Conservation (phyloP, 192 early-diverging fungal genomes). For the Phycomyces nitens region DNA sequence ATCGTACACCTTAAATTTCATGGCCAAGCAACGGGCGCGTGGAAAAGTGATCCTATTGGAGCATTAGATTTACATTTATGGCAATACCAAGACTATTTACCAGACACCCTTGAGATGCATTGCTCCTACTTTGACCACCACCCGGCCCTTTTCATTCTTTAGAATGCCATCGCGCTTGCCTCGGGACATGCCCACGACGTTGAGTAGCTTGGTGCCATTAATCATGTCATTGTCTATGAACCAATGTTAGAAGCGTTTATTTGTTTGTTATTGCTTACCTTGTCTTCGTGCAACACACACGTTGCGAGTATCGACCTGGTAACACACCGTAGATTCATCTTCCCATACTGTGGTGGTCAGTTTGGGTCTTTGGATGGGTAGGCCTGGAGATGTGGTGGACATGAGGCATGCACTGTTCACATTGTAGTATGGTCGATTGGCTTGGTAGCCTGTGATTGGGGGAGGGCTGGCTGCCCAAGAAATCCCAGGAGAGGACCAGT, state of each 20-base stretch:
- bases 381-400: too few species aligned
- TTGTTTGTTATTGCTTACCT: constrained; percentile 35
- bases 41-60: constrained; percentile 54
- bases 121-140: constrained; percentile 79
- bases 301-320: constrained; percentile 74
- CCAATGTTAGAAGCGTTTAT: neutral
- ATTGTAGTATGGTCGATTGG: too few species aligned
- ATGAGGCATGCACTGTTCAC: too few species aligned
- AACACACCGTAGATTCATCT: constrained; percentile 74
- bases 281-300: constrained; percentile 73
- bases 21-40: constrained; percentile 57
- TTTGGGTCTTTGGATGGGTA: constrained; percentile 37
- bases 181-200: constrained; percentile 81
- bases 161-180: constrained; percentile 81
- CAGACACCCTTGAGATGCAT: constrained; percentile 87
- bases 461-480: too few species aligned
- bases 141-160: constrained; percentile 80
- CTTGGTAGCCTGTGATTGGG: too few species aligned
- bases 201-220: constrained; percentile 81
- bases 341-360: constrained; percentile 78
- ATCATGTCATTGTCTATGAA: constrained; percentile 75
- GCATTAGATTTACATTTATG: neutral
- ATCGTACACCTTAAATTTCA: constrained; percentile 68
- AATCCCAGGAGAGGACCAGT: too few species aligned
- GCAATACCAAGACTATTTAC: too few species aligned